Conservation (phyloP, 805 yeast genomes). For the Monosporozyma siamensis region DNA sequence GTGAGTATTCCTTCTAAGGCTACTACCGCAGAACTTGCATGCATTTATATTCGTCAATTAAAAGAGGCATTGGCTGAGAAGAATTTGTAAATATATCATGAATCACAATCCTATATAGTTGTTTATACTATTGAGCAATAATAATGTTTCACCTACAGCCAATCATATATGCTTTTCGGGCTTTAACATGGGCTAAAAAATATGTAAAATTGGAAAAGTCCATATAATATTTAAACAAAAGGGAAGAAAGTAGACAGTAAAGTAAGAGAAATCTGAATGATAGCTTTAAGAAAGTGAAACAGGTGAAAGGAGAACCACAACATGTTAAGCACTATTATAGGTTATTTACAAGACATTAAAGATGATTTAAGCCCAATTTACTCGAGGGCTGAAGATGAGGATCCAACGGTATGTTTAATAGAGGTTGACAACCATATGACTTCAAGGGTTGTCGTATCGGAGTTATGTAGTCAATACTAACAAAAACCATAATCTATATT, state of each 20-base stretch:
- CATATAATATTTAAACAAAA: background rate
- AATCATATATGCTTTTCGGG: background rate
- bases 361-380: constrained; percentile 70
- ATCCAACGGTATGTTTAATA: constrained; percentile 1
- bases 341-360: constrained; percentile 52
- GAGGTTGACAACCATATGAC: too few species aligned
- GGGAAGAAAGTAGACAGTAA: background rate
- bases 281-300: background rate
- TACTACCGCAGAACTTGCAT: constrained; percentile 87
- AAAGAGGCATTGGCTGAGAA: background rate
- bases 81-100: background rate
- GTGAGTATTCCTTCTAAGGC: constrained; percentile 77
- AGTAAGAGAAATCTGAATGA: too few species aligned
- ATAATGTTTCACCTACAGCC: too few species aligned
- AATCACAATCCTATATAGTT: background rate
- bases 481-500: constrained; percentile 7
- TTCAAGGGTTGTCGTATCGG: background rate
- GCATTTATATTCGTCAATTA: constrained; percentile 46
- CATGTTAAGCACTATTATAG: constrained; percentile 33
- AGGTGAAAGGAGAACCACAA: background rate
- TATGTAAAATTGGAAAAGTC: background rate
- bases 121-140: background rate
- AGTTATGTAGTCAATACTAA: background rate
- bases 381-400: constrained; percentile 63
- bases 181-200: background rate